These are phyloP conservation scores for Boletus sp. DNA, from an alignment of 768 basidiomycete species.

Conservation along the genomic window DNA sequence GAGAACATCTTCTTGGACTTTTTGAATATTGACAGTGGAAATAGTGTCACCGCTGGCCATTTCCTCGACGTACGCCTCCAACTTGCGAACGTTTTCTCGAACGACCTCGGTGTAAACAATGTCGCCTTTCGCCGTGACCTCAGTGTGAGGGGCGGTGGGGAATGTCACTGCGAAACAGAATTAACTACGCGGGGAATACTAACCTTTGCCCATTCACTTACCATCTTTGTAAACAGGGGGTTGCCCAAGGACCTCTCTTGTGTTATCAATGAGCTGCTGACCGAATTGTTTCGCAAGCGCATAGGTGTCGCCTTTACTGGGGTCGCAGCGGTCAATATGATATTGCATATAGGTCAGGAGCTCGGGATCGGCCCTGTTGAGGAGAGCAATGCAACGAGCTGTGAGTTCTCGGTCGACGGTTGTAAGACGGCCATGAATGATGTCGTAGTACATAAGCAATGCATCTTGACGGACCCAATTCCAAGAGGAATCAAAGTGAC, in stretches of 20 bases:
- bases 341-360: constrained; percentile 95
- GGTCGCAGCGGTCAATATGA: constrained; percentile 79
- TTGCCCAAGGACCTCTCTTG: constrained; percentile 73
- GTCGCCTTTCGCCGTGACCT: constrained; percentile 90
- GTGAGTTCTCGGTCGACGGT: constrained; percentile 96
- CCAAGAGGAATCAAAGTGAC: constrained; percentile 98
- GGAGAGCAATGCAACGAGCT: constrained; percentile 93
- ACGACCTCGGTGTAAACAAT: constrained; percentile 94
- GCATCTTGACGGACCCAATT: constrained; percentile 99
- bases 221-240: constrained; percentile 96
- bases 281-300: constrained; percentile 96
- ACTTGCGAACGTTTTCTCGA: constrained; percentile 92
- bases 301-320: constrained; percentile 86
- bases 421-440: constrained; percentile 91
- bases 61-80: constrained; percentile 96
- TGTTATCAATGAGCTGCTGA: constrained; percentile 93
- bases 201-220: constrained; percentile 37
- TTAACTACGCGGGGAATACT: not conserved
- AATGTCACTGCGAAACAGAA: constrained; percentile 68
- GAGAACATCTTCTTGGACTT: constrained; percentile 94
- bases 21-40: constrained; percentile 87
- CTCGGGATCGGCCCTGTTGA: constrained; percentile 94
- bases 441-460: constrained; percentile 95
- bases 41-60: constrained; percentile 96
- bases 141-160: constrained; percentile 95